phyloP scores from a whole-genome alignment of 1,139 yeast species.

The Magnusiomyces sp. region DNA sequence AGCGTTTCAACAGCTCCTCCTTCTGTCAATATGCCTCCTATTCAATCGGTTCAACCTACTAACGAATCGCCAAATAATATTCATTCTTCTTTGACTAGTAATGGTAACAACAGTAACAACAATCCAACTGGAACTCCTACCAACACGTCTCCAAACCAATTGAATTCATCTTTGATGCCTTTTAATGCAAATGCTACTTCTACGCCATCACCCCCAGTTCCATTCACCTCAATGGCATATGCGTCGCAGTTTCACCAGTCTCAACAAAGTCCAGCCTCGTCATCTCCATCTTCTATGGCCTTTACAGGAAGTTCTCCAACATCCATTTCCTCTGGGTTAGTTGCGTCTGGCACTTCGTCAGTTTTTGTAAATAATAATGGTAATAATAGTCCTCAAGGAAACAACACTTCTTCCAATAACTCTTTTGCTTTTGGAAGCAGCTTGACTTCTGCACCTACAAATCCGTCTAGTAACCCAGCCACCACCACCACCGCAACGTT shows the following conservation, averaged over 20 bases:
- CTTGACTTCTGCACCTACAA: no score
- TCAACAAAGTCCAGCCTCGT: background rate
- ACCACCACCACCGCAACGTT: no score
- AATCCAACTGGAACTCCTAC: background rate
- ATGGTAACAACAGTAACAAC: background rate
- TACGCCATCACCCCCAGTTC: background rate
- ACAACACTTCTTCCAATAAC: no score
- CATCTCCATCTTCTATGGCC: background rate
- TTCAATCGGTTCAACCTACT: background rate
- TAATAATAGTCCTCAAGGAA: no score
- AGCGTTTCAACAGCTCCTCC: background rate
- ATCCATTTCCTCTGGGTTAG: no score
- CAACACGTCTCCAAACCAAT: background rate
- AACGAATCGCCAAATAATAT: no score
- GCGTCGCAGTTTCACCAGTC: background rate
- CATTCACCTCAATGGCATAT: background rate
- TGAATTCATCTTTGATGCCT: background rate
- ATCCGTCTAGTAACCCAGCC: no score
- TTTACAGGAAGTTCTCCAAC: no score
- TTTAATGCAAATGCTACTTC: background rate
- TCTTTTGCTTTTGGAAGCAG: no score
- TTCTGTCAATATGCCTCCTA: constrained; percentile 2
- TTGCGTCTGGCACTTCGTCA: no score
- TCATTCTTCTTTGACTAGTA: background rate
- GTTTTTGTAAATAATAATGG: no score